These are phyloP conservation scores for Rhizopus stolonifer DNA, from an alignment of 371 early-diverging fungal species.

Conservation along the genomic window DNA sequence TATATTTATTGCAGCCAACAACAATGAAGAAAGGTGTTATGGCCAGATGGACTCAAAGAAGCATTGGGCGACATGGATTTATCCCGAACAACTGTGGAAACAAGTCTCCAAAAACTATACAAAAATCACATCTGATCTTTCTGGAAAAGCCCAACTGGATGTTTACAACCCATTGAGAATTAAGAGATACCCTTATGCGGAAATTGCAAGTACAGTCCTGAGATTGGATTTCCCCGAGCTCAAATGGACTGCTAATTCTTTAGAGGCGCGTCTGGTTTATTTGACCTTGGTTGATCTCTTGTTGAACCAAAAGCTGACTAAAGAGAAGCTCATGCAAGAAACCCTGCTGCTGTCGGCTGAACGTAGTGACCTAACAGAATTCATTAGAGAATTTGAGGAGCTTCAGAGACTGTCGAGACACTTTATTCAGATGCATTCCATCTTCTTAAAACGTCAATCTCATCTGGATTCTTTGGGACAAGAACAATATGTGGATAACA, in stretches of 20 bases:
- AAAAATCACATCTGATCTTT: conserved; percentile 64
- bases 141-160: conserved; percentile 68
- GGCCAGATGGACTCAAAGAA: conserved; percentile 37
- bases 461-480: conserved; percentile 7
- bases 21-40: conserved; percentile 26
- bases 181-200: no score
- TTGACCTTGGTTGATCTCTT: no score
- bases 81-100: conserved; percentile 70
- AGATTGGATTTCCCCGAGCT: no score
- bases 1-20: conserved; percentile 59
- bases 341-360: conserved; percentile 76
- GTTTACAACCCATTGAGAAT: conserved; percentile 51
- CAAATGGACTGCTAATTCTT: no score
- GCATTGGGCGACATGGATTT: conserved; percentile 85
- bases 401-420: conserved; percentile 53
- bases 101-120: conserved; percentile 50
- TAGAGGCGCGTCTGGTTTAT: no score
- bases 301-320: no score
- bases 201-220: no score
- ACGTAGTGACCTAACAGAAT: conserved; percentile 51
- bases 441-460: conserved; percentile 58
- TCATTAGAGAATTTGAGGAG: conserved; percentile 57
- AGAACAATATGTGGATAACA: conserved; percentile 19
- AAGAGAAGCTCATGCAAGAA: no score
- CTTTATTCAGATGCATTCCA: conserved; percentile 50